Conservation (phyloP, 768 basidiomycete genomes). For the Boletus edulis region DNA sequence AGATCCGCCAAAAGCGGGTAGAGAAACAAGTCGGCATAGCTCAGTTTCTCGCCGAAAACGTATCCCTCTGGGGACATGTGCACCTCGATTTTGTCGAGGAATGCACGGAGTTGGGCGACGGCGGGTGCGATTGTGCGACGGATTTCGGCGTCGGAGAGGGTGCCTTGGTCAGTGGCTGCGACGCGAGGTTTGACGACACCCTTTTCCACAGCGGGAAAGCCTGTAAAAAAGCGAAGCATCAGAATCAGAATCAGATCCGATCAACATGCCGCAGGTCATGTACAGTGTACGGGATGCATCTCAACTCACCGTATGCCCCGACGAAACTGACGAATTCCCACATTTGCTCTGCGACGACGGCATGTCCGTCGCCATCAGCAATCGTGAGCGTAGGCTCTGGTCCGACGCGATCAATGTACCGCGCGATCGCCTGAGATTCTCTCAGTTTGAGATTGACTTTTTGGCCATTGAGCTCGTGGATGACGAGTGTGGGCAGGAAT, state of each 20-base stretch:
- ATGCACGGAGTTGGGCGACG: constrained; percentile 14
- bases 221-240: constrained; percentile 2
- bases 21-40: constrained; percentile 35
- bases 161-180: constrained; percentile 23
- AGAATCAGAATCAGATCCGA: not conserved
- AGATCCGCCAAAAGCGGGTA: constrained; percentile 32
- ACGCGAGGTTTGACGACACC: constrained; percentile 34
- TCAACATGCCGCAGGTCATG: no score
- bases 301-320: constrained; percentile 22
- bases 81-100: constrained; percentile 19
- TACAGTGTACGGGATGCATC: no score
- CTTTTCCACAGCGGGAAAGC: constrained; percentile 29
- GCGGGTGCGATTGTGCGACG: constrained; percentile 16
- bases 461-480: constrained; percentile 25
- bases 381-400: constrained; percentile 28
- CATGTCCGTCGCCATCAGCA: constrained; percentile 17
- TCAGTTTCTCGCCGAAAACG: constrained; percentile 26
- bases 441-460: constrained; percentile 24
- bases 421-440: constrained; percentile 32
- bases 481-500: constrained; percentile 30
- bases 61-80: constrained; percentile 28
- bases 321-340: constrained; percentile 33
- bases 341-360: constrained; percentile 28
- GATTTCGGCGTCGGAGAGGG: constrained; percentile 21
- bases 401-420: constrained; percentile 29